Conservation (phyloP, 768 basidiomycete genomes). For the Filobasidium floriforme region DNA sequence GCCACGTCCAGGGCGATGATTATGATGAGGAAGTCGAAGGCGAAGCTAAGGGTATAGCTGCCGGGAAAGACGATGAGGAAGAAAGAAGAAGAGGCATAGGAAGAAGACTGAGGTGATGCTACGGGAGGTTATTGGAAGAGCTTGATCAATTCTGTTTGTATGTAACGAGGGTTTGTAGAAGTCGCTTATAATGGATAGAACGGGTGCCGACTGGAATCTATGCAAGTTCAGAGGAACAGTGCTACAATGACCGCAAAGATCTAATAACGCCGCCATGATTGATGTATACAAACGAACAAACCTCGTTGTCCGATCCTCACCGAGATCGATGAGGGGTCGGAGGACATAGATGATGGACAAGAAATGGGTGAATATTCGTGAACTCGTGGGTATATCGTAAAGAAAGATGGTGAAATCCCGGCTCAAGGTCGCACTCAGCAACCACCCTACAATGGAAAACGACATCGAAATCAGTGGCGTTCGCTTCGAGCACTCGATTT, state of each 20-base stretch:
- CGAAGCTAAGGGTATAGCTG: not conserved
- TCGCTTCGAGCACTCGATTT: not conserved
- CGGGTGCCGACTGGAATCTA: not conserved
- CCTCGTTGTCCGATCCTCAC: no score
- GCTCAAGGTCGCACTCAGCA: not conserved
- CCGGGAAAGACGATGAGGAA: conserved; percentile 2
- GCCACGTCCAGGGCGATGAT: not conserved
- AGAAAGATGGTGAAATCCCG: not conserved
- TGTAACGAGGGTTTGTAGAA: no score
- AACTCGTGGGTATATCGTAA: conserved; percentile 5
- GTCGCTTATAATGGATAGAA: no score
- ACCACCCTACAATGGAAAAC: not conserved
- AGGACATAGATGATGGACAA: not conserved
- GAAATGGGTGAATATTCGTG: not conserved
- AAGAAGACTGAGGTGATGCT: not conserved
- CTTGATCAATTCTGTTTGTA: no score
- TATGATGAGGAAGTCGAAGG: not conserved
- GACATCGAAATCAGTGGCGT: not conserved
- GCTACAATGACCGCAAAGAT: not conserved
- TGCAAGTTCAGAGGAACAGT: not conserved
- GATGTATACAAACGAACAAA: no score
- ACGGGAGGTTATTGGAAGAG: no score
- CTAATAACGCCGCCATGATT: not conserved
- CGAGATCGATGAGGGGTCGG: no score
- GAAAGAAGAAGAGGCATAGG: conserved; percentile 4